These are phyloP conservation scores for Chionographis japonica DNA, from an alignment of 106 monocot genomes.

Conservation along the genomic window DNA sequence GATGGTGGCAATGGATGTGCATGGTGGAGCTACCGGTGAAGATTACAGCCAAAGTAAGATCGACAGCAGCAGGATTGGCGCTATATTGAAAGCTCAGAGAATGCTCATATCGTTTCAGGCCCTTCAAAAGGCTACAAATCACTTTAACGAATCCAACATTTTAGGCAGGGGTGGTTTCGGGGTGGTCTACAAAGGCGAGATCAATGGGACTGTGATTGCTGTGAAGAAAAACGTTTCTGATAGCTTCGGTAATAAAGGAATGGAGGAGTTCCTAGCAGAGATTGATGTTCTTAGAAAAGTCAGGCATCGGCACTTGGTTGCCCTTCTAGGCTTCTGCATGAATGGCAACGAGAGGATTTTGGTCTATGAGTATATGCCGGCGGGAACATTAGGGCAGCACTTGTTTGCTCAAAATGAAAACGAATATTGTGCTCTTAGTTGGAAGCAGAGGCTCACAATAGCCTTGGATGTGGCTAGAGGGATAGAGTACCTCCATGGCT, in stretches of 20 bases:
- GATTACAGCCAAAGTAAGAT: constrained; percentile 36
- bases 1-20: constrained; percentile 17
- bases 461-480: constrained; percentile 92
- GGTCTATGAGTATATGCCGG: constrained; percentile 86
- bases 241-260: constrained; percentile 62
- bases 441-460: constrained; percentile 84
- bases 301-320: constrained; percentile 78
- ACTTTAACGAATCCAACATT: constrained; percentile 53
- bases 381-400: constrained; percentile 77
- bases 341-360: constrained; percentile 71
- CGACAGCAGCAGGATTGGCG: constrained; percentile 18
- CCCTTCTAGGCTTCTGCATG: constrained; percentile 67
- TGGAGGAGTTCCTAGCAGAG: constrained; percentile 75
- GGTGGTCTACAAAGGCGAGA: constrained; percentile 69
- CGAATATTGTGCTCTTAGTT: constrained; percentile 45
- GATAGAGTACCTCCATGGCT: constrained; percentile 86
- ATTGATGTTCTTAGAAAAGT: constrained; percentile 78
- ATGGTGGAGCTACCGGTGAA: constrained; percentile 15
- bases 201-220: constrained; percentile 64
- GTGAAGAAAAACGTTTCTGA: constrained; percentile 66
- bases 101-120: constrained; percentile 52
- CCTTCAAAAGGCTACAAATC: constrained; percentile 55
- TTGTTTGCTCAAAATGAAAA: constrained; percentile 43
- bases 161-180: constrained; percentile 88
- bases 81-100: constrained; percentile 29